Conservation (phyloP, 2,329 filamentous ascomycete species). For the Talaromyces sp. region DNA sequence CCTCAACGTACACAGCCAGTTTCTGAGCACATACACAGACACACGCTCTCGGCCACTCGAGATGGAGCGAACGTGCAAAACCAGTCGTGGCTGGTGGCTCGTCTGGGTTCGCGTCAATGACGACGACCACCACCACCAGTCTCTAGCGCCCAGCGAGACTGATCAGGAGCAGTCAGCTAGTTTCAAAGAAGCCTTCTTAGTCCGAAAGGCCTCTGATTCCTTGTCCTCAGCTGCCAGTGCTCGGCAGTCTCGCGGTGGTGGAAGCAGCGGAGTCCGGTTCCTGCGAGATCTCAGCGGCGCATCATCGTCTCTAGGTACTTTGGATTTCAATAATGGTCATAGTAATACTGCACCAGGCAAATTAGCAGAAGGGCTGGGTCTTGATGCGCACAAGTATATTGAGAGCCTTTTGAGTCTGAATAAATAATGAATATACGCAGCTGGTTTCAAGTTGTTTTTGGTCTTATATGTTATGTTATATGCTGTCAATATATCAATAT, state of each 20-base stretch:
- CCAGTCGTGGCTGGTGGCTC: conserved; percentile 62
- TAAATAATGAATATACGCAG: conserved; percentile 20
- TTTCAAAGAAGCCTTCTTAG: conserved; percentile 41
- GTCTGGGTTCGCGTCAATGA: conserved; percentile 56
- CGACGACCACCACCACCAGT: conserved; percentile 2
- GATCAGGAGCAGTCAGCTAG: conserved; percentile 2
- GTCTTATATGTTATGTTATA: not conserved
- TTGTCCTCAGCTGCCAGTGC: not conserved
- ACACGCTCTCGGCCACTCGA: conserved; percentile 47
- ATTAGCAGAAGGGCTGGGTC: conserved; percentile 41
- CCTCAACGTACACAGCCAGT: conserved; percentile 57
- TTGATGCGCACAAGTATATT: conserved; percentile 45
- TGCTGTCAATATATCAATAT: not conserved
- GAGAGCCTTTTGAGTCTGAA: conserved; percentile 43
- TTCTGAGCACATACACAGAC: conserved; percentile 53
- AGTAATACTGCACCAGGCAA: conserved; percentile 19
- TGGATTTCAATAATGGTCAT: conserved; percentile 21
- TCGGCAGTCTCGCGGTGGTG: not conserved
- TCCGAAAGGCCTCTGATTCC: conserved; percentile 43
- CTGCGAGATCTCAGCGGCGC: conserved; percentile 38
- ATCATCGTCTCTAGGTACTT: conserved; percentile 21
- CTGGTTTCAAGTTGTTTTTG: not conserved
- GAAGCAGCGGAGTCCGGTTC: conserved; percentile 19
- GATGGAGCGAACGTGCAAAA: conserved; percentile 59
- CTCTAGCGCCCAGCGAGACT: not conserved